Evolutionary conservation across 2,329 filamentous ascomycete genomes (phyloP).

Genomic region (Celoporthe dispersa): DNA sequence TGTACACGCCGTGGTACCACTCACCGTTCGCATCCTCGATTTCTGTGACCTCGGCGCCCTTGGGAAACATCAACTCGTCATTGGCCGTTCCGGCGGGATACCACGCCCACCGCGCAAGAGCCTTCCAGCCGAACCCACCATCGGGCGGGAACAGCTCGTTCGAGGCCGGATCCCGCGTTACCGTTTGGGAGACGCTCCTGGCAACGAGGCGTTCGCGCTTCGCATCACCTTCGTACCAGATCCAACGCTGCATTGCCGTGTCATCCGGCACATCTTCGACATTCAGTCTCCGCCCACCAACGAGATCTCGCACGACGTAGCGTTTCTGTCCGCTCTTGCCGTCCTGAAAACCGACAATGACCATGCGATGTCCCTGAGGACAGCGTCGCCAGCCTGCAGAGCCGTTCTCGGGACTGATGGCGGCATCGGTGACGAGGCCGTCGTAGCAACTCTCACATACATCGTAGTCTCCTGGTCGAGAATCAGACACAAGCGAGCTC

Average conservation of each 20-base stretch:
- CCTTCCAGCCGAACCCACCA: constrained; percentile 70
- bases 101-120: constrained; percentile 75
- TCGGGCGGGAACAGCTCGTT: constrained; percentile 68
- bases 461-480: constrained; percentile 77
- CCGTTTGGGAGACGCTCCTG: constrained; percentile 52
- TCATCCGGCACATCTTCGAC: constrained; percentile 52
- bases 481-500: constrained; percentile 51
- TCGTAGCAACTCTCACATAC: constrained; percentile 81
- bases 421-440: constrained; percentile 63
- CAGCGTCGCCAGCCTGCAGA: constrained; percentile 84
- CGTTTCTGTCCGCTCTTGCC: constrained; percentile 68
- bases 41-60: constrained; percentile 80
- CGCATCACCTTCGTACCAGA: constrained; percentile 49
- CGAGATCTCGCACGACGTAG: constrained; percentile 70
- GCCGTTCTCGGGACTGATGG: constrained; percentile 76
- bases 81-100: constrained; percentile 67
- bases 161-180: constrained; percentile 40
- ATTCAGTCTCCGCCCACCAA: constrained; percentile 75
- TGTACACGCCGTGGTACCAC: constrained; percentile 88
- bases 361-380: constrained; percentile 80
- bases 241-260: constrained; percentile 53
- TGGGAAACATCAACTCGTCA: constrained; percentile 85
- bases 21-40: constrained; percentile 87
- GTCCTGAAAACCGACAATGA: constrained; percentile 75
- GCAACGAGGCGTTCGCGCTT: constrained; percentile 54